Percentiles rank a stretch among this genome's conserved stretches.
Evolutionary conservation across 2,329 filamentous ascomycete genomes (phyloP).

Genomic region (Ascosphaera pollenicola): DNA sequence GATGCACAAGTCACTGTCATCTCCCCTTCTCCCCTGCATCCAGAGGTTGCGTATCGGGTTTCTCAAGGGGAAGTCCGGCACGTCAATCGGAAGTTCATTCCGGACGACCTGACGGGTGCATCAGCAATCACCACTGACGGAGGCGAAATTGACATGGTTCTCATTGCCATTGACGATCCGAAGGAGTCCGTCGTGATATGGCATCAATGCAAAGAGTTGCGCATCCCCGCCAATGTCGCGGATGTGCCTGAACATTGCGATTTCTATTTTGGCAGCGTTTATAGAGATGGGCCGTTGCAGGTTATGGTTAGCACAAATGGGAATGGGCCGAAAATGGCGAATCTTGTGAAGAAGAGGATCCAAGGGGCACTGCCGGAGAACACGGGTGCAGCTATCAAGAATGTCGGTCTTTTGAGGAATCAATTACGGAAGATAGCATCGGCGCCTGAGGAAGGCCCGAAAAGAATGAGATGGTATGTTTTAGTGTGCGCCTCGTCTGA

Average conservation of each 20-base stretch:
- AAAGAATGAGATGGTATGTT: conserved; percentile 69
- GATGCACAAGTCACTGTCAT: conserved; percentile 79
- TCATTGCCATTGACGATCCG: conserved; percentile 84
- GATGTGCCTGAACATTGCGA: conserved; percentile 94
- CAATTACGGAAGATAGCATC: conserved; percentile 63
- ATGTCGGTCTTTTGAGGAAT: conserved; percentile 57
- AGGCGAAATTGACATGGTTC: conserved; percentile 49
- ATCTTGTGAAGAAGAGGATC: conserved; percentile 64
- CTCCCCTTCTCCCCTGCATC: conserved; percentile 55
- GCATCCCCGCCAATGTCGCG: conserved; percentile 82
- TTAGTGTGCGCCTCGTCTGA: no score
- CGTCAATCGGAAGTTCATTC: conserved; percentile 63
- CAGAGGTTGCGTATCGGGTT: conserved; percentile 70
- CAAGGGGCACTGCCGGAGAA: conserved; percentile 53
- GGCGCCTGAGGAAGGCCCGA: conserved; percentile 48
- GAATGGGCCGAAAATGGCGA: conserved; percentile 78
- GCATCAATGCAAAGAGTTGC: conserved; percentile 71
- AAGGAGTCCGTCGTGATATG: conserved; percentile 77
- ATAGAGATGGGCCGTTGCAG: conserved; percentile 85
- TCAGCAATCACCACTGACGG: conserved; percentile 10
- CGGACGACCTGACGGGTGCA: conserved; percentile 57
- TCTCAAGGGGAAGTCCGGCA: conserved; percentile 54
- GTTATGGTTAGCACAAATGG: conserved; percentile 99
- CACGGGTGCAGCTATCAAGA: conserved; percentile 65
- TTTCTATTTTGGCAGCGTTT: conserved; percentile 93